phyloP scores from a whole-genome alignment of 306 rosid species.

The Acacia acuminata region DNA sequence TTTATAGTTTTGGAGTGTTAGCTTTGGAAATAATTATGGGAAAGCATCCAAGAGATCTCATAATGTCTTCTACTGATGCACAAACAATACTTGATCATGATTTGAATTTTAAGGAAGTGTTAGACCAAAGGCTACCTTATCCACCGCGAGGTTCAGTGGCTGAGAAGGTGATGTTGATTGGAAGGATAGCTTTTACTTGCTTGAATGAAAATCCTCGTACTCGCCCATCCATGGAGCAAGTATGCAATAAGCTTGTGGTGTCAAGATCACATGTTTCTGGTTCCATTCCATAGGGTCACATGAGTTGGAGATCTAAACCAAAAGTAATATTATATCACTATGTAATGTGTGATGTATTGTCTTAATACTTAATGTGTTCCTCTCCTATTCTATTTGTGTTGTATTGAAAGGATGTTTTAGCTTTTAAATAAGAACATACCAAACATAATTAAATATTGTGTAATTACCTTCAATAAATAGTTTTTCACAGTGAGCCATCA shows the following conservation, averaged over 20 bases:
- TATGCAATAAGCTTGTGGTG: too few species aligned
- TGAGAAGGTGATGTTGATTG: conserved; percentile 20
- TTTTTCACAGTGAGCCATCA: too few species aligned
- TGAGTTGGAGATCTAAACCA: background rate
- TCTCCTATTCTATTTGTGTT: too few species aligned
- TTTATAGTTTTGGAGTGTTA: background rate
- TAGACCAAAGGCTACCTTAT: conserved; percentile 6
- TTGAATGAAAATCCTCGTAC: background rate
- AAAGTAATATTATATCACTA: too few species aligned
- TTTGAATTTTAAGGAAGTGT: background rate
- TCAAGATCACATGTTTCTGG: too few species aligned
- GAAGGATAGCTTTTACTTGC: conserved; percentile 25
- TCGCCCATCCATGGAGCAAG: too few species aligned
- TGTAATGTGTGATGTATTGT: background rate
- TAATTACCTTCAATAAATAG: too few species aligned
- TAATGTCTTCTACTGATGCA: background rate
- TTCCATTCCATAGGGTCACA: background rate
- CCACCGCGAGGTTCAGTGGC: too few species aligned
- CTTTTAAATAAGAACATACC: too few species aligned
- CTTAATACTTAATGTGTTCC: background rate
- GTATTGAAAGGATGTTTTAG: too few species aligned
- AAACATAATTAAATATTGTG: too few species aligned
- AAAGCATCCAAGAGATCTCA: conserved; percentile 35
- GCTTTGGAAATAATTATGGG: conserved; percentile 42
- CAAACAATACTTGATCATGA: background rate